A percentile compares a stretch with the other conserved stretches of the same genome.
Conservation (phyloP, 495 filamentous ascomycete species). For the Schizothecium vesticola region DNA sequence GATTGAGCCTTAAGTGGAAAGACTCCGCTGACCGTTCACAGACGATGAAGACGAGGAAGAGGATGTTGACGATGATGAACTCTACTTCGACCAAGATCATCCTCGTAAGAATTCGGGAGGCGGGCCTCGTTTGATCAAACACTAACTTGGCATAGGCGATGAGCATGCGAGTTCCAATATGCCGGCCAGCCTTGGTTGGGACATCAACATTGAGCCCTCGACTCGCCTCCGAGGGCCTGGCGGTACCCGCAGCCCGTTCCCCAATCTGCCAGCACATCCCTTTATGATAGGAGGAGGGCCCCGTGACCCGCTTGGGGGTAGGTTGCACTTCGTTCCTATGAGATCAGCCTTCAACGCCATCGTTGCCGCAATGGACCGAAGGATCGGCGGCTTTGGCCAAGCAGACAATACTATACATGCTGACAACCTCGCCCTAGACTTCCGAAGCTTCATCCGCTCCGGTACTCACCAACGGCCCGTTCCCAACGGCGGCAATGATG, state of each 20-base stretch:
- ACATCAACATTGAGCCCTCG: conserved; percentile 37
- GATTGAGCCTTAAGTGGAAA: conserved; percentile 3
- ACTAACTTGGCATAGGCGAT: conserved; percentile 38
- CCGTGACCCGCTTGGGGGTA: conserved; percentile 43
- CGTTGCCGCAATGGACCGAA: not conserved
- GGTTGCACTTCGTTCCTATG: conserved; percentile 14
- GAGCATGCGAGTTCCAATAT: conserved; percentile 41
- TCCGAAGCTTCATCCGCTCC: conserved; percentile 30
- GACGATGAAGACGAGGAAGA: conserved; percentile 69
- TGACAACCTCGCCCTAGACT: conserved; percentile 27
- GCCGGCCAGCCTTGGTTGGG: conserved; percentile 42
- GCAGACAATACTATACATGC: not conserved
- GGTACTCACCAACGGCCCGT: conserved; percentile 23
- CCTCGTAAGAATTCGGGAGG: conserved; percentile 50
- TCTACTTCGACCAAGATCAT: conserved; percentile 61
- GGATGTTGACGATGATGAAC: conserved; percentile 62
- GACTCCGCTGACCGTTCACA: conserved; percentile 22
- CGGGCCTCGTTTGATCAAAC: not conserved
- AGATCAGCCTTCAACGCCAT: not conserved
- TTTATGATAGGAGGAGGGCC: conserved; percentile 42
- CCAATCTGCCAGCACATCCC: conserved; percentile 20
- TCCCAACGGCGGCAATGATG: conserved; percentile 52
- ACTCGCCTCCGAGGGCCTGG: conserved; percentile 24
- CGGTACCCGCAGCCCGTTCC: conserved; percentile 32
- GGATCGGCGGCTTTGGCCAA: not conserved